Evolutionary conservation across 2,329 filamentous ascomycete species (phyloP), one percentile per base, ranked within the genome.

Genomic region (Fusarium udum): DNA sequence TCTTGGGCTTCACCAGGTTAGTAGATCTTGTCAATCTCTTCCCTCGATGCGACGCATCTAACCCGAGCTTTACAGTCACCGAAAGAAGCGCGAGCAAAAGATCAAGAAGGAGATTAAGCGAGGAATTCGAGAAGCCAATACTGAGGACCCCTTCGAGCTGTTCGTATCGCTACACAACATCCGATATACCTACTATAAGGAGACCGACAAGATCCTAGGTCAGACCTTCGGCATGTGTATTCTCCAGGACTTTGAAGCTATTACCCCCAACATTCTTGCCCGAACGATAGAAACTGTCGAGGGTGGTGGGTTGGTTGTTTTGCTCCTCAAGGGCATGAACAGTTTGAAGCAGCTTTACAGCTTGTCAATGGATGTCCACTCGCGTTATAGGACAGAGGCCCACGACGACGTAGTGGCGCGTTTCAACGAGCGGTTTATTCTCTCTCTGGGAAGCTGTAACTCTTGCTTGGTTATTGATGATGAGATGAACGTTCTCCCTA

Each of bases 151-250:
- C 0, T 99, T 99, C 85, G 96, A 99, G 84, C 90, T 98, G 61
- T 99, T 98, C 84, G 92, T 98, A 78, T 96, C 95, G 66, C 91
- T 97, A 64, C 93, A 98, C 85, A 95, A 98, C 83, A 97, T 99
- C 81, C 93, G 96, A 83, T 99, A 99, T 89, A 94, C 96, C 65
- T 99, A 97, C 88, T 99, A 99, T 87, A 99, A 99, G 85, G 96
- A 99, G 85, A 98, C 96, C 34, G 96, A 99, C 79, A 98, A 98
- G 87, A 98, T 99, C 80, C 84, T 98, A 64, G 96, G 96, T 81
- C 97, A 98, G 82, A 99, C 96, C 48, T 99, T 96, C 80, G 95
- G 95, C 80, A 98, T 98, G 94, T 98, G 95, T 82, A 97, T 99
- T 74, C 85, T 99, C 76, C 96, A 99, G 83, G 96, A 99, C 80